phyloP scores from a whole-genome alignment of 169 alveolate species.

The Plasmodium relictum region DNA sequence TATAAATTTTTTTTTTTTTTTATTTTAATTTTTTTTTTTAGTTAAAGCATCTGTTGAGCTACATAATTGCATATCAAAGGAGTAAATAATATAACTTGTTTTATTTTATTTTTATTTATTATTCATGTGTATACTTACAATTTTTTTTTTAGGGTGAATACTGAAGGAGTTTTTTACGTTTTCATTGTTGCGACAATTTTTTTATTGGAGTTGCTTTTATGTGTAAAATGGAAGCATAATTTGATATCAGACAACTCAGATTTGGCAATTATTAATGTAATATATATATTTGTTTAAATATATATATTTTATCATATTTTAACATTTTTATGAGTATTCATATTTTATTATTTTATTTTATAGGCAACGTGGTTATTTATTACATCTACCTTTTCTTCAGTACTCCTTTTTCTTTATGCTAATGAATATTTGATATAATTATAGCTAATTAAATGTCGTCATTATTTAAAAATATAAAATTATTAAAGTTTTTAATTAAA shows the following conservation, averaged over 20 bases:
- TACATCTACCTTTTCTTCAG: conserved; percentile 2
- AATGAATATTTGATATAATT: conserved; percentile 11
- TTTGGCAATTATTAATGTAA: conserved; percentile 24
- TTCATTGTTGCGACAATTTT: neutral
- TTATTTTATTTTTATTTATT: neutral
- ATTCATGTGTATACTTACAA: neutral
- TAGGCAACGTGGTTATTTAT: conserved; percentile 35
- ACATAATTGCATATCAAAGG: neutral
- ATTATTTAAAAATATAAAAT: too few relatives aligned
- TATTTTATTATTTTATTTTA: neutral
- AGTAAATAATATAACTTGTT: neutral
- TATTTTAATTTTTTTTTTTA: neutral
- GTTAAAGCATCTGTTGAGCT: neutral
- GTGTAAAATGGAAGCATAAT: conserved; percentile 24
- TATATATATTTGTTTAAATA: conserved; percentile 1
- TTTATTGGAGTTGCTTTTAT: conserved; percentile 18
- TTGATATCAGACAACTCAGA: conserved; percentile 48
- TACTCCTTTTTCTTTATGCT: conserved; percentile 1
- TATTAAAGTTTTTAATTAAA: too few relatives aligned
- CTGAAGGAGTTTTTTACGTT: neutral
- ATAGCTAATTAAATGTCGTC: too few relatives aligned
- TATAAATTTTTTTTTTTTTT: neutral
- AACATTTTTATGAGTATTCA: neutral
- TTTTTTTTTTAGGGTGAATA: conserved; percentile 7
- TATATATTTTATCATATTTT: neutral